phyloP scores from a whole-genome alignment of 1,284 basidiomycete species.

The Caloboletus firmus region DNA sequence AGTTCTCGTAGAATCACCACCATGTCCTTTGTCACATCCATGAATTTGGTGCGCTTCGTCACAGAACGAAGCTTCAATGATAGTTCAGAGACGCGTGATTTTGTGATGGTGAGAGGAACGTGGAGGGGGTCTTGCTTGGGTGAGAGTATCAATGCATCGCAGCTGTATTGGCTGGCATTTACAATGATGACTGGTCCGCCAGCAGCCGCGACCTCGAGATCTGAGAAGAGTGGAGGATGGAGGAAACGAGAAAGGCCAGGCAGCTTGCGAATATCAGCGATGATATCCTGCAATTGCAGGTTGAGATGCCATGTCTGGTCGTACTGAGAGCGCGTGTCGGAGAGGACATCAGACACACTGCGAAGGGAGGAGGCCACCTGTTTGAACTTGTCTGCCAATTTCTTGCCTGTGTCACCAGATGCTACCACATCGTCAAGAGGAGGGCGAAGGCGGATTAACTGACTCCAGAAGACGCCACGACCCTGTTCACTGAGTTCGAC shows the following conservation, averaged over 20 bases:
- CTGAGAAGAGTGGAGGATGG: not conserved
- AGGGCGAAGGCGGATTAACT: not conserved
- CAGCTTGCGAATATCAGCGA: not conserved
- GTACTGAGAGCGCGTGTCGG: not conserved
- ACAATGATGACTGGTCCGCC: too few relatives aligned
- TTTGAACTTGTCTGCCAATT: not conserved
- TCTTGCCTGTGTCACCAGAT: not conserved
- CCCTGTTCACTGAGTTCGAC: not conserved
- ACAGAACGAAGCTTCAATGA: not conserved
- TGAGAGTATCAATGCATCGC: conserved; percentile 17
- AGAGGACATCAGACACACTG: not conserved
- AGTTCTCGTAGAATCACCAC: conserved; percentile 19
- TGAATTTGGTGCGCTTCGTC: not conserved
- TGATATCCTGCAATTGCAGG: not conserved
- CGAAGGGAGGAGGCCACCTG: not conserved
- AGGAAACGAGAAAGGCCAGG: not conserved
- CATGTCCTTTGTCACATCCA: not conserved
- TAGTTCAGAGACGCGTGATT: not conserved
- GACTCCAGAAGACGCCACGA: not conserved
- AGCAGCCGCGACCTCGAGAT: not conserved
- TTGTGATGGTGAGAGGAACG: not conserved
- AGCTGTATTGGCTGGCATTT: not conserved
- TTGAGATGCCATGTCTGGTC: not conserved
- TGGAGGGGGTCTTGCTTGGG: not conserved
- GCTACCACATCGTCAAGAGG: not conserved